These are phyloP conservation scores for Polygonum aviculare DNA, from an alignment of 148 eudicot genomes.

Conservation along the genomic window DNA sequence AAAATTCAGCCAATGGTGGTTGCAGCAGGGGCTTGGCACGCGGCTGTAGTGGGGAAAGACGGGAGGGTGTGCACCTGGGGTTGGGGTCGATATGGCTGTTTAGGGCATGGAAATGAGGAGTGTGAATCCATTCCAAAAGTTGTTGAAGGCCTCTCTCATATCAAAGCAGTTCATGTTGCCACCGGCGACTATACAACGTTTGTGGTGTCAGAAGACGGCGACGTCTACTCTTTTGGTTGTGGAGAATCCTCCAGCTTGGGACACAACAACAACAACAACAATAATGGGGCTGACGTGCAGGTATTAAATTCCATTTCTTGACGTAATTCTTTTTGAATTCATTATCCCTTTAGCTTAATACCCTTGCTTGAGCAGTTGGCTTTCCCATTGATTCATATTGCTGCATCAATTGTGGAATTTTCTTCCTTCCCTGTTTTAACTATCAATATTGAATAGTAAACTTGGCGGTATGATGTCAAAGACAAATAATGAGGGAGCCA, in stretches of 20 bases:
- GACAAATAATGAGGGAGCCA: too few species aligned
- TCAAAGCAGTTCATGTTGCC: conserved; percentile 90
- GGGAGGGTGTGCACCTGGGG: conserved; percentile 99
- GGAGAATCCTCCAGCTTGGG: conserved; percentile 97
- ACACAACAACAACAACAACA: conserved; percentile 29
- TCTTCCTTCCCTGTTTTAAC: too few species aligned
- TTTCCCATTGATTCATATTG: not conserved
- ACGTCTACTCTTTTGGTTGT: conserved; percentile 88
- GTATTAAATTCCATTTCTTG: conserved; percentile 18
- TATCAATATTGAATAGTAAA: too few species aligned
- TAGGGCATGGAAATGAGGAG: conserved; percentile 97
- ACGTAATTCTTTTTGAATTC: not conserved
- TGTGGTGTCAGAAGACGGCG: conserved; percentile 71
- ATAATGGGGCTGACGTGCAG: conserved; percentile 43
- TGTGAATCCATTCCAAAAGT: conserved; percentile 84
- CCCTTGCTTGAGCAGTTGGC: not conserved
- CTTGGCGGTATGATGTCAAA: too few species aligned
- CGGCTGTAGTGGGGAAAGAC: conserved; percentile 87
- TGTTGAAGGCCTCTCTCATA: conserved; percentile 54
- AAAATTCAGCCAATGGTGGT: conserved; percentile 75
- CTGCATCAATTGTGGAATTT: not conserved
- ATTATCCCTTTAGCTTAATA: not conserved
- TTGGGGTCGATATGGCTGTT: conserved; percentile 95
- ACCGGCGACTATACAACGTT: conserved; percentile 96
- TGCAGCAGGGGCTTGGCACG: conserved; percentile 99